Evolutionary conservation across 768 basidiomycete genomes (phyloP).

Genomic region (Kwoniella pini): DNA sequence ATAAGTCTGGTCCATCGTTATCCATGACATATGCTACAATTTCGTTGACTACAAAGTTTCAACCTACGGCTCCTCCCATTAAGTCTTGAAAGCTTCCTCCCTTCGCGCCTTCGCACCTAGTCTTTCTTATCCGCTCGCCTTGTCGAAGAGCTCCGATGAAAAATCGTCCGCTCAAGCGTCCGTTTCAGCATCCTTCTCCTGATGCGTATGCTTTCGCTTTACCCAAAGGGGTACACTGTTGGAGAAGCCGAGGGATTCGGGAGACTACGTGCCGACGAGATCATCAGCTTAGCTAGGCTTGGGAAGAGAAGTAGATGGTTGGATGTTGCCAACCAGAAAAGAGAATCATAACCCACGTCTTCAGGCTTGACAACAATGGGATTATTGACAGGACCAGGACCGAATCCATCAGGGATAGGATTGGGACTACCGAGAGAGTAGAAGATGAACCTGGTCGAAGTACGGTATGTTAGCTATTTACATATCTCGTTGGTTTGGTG

Average conservation of each 20-base stretch:
- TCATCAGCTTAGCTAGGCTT: neutral
- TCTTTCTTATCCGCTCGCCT: no score
- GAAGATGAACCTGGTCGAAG: constrained; percentile 6
- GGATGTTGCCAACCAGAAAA: neutral
- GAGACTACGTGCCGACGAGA: neutral
- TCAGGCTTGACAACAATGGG: neutral
- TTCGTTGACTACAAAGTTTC: no score
- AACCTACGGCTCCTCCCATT: no score
- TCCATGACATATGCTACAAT: no score
- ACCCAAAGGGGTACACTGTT: constrained; percentile 6
- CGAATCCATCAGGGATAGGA: constrained; percentile 4
- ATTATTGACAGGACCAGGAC: constrained; percentile 7
- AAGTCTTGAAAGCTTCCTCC: no score
- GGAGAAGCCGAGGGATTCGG: neutral
- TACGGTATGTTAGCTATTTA: no score
- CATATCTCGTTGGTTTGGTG: no score
- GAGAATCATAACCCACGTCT: neutral
- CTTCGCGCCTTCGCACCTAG: no score
- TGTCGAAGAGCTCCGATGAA: no score
- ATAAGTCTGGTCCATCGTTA: no score
- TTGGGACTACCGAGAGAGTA: constrained; percentile 3
- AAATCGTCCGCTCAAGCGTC: neutral
- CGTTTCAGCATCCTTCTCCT: neutral
- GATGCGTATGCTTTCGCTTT: neutral
- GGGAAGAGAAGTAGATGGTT: neutral